These are phyloP conservation scores for Xylariales sp. DNA, from an alignment of 2,329 filamentous ascomycete genomes.

Conservation along the genomic window DNA sequence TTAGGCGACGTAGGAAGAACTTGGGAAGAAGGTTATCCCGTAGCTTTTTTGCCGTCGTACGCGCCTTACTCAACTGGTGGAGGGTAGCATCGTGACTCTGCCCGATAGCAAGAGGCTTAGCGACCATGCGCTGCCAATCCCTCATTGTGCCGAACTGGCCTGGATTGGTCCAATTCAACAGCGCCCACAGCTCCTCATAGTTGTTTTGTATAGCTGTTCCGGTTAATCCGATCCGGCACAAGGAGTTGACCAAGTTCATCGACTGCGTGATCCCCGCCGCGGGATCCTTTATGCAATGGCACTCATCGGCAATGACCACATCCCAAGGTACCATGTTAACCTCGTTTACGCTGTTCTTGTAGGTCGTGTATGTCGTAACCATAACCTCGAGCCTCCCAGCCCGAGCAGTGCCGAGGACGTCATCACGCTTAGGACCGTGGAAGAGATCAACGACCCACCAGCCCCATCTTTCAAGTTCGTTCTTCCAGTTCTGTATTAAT, in stretches of 20 bases:
- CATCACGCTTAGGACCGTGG: slow-evolving; percentile 77
- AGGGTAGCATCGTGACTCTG: slow-evolving; percentile 93
- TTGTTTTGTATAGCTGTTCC: slow-evolving; percentile 98
- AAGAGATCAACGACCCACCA: slow-evolving; percentile 93
- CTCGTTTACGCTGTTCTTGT: slow-evolving; percentile 77
- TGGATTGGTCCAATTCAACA: slow-evolving; percentile 96
- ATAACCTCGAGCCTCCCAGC: slow-evolving; percentile 87
- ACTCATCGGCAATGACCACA: slow-evolving; percentile 93
- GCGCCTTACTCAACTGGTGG: slow-evolving; percentile 81
- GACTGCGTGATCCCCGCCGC: slow-evolving; percentile 81
- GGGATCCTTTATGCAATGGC: slow-evolving; percentile 86
- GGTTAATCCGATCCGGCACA: slow-evolving; percentile 92
- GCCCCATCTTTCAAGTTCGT: slow-evolving; percentile 88
- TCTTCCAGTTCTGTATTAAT: slow-evolving; percentile 90
- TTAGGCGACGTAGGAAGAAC: slow-evolving; percentile 93
- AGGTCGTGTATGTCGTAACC: slow-evolving; percentile 94
- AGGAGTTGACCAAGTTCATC: slow-evolving; percentile 89
- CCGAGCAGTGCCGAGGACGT: slow-evolving; percentile 76
- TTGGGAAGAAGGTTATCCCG: slow-evolving; percentile 87
- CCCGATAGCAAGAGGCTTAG: slow-evolving; percentile 82
- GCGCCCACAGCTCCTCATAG: slow-evolving; percentile 96
- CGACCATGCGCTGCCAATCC: slow-evolving; percentile 84
- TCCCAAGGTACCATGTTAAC: slow-evolving; percentile 94
- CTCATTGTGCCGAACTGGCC: slow-evolving; percentile 72
- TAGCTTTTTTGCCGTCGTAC: slow-evolving; percentile 84